These are phyloP conservation scores for Cylindrotheca fusiformis DNA, from an alignment of 108 stramenopile genomes.

Conservation along the genomic window DNA sequence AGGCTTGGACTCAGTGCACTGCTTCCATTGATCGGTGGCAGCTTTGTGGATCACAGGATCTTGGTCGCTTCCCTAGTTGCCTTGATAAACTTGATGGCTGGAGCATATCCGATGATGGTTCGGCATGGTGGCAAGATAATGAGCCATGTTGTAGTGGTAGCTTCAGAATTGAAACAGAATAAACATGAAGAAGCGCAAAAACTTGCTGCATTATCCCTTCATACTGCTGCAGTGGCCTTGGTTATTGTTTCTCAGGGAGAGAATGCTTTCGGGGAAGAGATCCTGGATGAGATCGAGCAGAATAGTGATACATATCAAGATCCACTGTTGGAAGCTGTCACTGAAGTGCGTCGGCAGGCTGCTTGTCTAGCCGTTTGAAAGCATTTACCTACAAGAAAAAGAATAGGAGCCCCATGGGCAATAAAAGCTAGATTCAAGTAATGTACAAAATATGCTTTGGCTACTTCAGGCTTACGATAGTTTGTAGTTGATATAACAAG, in stretches of 20 bases:
- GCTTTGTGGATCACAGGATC: slow-evolving; percentile 11
- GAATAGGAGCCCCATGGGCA: no score
- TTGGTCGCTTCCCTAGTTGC: slow-evolving; percentile 36
- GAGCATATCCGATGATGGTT: slow-evolving; percentile 61
- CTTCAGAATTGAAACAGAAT: slow-evolving; percentile 14
- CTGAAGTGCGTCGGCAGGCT: background rate
- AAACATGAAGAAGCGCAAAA: slow-evolving; percentile 2
- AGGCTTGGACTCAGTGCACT: slow-evolving; percentile 55
- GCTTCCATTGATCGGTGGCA: slow-evolving; percentile 38
- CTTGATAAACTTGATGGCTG: slow-evolving; percentile 52
- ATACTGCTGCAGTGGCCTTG: slow-evolving; percentile 41
- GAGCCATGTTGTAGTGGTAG: slow-evolving; percentile 35
- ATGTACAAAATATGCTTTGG: no score
- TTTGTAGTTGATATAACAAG: no score
- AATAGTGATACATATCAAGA: slow-evolving; percentile 13
- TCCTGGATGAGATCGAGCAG: slow-evolving; percentile 31
- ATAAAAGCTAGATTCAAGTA: no score
- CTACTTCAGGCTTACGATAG: no score
- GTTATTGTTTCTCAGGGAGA: slow-evolving; percentile 35
- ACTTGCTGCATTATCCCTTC: slow-evolving; percentile 21
- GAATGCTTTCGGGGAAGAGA: slow-evolving; percentile 11
- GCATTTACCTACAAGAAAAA: no score
- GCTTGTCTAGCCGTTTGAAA: no score
- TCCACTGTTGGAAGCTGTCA: background rate
- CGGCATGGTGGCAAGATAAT: slow-evolving; percentile 68